Evolutionary conservation across 768 basidiomycete species (phyloP).

Genomic region (Amanita brunnescens): DNA sequence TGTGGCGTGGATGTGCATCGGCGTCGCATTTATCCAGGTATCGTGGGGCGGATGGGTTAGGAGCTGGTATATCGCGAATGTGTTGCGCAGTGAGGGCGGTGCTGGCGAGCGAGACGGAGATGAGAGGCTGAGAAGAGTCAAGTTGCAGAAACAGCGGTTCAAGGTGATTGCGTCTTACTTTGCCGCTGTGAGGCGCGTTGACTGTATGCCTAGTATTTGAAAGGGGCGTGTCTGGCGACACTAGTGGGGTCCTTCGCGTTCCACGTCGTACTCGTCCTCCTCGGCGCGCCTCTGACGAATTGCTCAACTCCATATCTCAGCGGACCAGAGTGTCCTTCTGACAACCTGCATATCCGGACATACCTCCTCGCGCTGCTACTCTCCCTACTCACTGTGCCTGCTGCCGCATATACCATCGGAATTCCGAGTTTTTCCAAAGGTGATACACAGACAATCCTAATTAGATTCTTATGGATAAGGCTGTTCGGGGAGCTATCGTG

Average conservation of each 20-base stretch:
- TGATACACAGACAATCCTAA: conserved; percentile 36
- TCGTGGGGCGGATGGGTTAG: conserved; percentile 72
- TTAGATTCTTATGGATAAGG: conserved; percentile 62
- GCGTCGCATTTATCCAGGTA: conserved; percentile 43
- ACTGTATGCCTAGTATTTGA: conserved; percentile 32
- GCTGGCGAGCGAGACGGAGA: conserved; percentile 26
- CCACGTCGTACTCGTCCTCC: conserved; percentile 47
- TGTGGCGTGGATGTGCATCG: conserved; percentile 46
- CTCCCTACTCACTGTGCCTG: conserved; percentile 54
- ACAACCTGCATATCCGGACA: conserved; percentile 38
- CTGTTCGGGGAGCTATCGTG: conserved; percentile 79
- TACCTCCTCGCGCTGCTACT: conserved; percentile 62
- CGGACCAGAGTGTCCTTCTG: conserved; percentile 7
- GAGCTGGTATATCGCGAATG: conserved; percentile 43
- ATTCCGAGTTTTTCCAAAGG: conserved; percentile 36
- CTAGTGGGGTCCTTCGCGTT: conserved; percentile 35
- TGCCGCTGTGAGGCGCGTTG: background rate
- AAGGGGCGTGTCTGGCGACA: conserved; percentile 45
- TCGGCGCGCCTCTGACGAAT: conserved; percentile 70
- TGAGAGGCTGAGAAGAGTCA: conserved; percentile 32
- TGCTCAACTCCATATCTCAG: conserved; percentile 20
- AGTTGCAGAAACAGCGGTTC: conserved; percentile 27
- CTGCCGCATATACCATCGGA: conserved; percentile 65
- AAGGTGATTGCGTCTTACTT: conserved; percentile 28
- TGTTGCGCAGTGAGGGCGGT: conserved; percentile 10